Base-by-base conservation (phyloP, 306 rosid genomes). In the Abrus pulchellus region DNA sequence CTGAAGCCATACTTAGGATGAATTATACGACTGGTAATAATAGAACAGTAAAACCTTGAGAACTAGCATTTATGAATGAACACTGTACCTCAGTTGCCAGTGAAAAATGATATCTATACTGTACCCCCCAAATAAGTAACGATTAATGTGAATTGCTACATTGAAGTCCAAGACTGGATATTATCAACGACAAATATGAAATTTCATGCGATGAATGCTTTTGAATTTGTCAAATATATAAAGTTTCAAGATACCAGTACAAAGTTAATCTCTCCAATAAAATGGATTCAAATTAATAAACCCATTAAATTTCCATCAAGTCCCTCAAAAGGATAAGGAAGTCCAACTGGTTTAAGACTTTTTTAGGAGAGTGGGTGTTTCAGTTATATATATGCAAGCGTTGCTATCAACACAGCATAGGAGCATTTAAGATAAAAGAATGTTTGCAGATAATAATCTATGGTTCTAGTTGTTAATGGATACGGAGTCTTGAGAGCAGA, bases 401-500 rank as follows among this genome's bases (percentile, higher is more conserved):
- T 40, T 34, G 20, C 79, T 3, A 45, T 65, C 71, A 55, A 65
- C 52, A 43, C 34, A 80, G 43, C n/a, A 75, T 34, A 30, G 40
- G 64, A 74, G 45, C 77, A 49, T 55, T 55, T 33, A 29, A 36
- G 32, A 41, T 57, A 36, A 27, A 60, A 59, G 40, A 36, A 36
- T 72, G 36, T 50, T 68, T 68, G 72, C 69, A 52, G 56, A 53
- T 63, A 5, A 68, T 61, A 72, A 66, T 57, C 34, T 57, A 74
- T 8, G 27, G 34, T 66, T 77, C 40, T 56, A 45, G 30, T 71
- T 72, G 62, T 55, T 33, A 69, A 65, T 4, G 97, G 98, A 95
- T 93, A 93, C 99, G 98, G 97, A 40, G 98, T 95, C 85, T 93
- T 95, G 64, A 93, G 89, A 75, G 99, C 97, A 45, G 99, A 95